Percentiles rank a stretch among this genome's conserved stretches.
phyloP scores from a whole-genome alignment of 2,329 filamentous ascomycete genomes.

The Phialophora chinensis region DNA sequence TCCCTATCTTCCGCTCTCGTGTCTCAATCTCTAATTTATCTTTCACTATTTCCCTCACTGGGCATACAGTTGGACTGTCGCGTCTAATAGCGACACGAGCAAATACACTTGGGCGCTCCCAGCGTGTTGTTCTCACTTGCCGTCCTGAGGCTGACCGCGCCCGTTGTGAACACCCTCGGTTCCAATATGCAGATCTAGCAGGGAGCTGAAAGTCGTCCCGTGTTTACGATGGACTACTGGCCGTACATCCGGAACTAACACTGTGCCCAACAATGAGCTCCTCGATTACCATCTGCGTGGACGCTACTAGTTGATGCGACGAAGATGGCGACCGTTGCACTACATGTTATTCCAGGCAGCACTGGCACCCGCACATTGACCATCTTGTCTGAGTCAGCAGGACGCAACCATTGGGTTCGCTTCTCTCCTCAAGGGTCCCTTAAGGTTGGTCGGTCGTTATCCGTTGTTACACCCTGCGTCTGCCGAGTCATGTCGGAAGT shows the following conservation, averaged over 20 bases:
- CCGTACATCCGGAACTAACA: not conserved
- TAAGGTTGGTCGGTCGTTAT: not conserved
- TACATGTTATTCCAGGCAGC: too few relatives aligned
- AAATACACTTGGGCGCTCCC: too few relatives aligned
- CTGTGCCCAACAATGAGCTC: not conserved
- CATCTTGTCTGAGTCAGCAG: too few relatives aligned
- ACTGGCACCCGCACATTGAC: too few relatives aligned
- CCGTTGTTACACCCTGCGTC: too few relatives aligned
- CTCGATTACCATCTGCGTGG: not conserved
- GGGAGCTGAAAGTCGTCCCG: not conserved
- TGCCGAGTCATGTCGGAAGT: not conserved
- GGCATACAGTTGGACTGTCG: too few relatives aligned
- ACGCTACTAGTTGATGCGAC: too few relatives aligned
- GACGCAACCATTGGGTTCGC: too few relatives aligned
- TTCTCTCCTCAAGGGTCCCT: too few relatives aligned
- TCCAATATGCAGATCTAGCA: not conserved
- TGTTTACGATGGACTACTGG: not conserved
- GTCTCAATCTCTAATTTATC: not conserved
- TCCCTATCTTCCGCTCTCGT: not conserved
- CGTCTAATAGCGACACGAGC: too few relatives aligned
- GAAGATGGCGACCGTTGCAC: too few relatives aligned
- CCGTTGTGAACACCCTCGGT: not conserved
- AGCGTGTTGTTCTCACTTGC: not conserved
- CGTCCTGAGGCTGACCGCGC: not conserved
- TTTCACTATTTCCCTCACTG: too few relatives aligned